Base-by-base conservation (phyloP, 768 basidiomycete genomes). In the Hygrophoropsis aurantiaca region DNA sequence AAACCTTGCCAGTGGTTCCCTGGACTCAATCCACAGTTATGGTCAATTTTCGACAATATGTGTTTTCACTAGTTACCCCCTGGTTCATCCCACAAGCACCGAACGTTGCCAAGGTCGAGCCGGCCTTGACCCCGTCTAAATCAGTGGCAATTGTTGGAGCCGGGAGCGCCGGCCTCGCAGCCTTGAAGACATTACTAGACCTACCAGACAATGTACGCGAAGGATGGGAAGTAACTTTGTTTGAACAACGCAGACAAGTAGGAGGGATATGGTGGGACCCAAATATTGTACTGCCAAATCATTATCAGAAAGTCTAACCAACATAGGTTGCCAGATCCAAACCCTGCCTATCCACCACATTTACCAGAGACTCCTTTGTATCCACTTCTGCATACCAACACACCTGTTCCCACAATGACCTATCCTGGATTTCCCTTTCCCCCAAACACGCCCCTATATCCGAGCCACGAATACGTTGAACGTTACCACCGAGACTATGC, bases 141-240 rank as follows among this genome's bases (percentile, higher is more conserved):
- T 73, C 73, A 4, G 75, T 84, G 42, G 81, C 74, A 6, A 73
- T 84, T 40, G 67, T 84, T 15, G 82, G 82, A 9, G 78, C 73
- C 5, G 81, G 80, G 1, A 81, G 75, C 53, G 79, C 74, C 4
- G 81, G 81, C 1, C 61, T 84, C 21, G 78, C 75, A 2, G 69
- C 72, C 59, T 59, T 84, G 21, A 79, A 78, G 57, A 74, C 73
- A 5, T 56, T 79, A 13, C 58, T 77, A 3, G 77, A 79, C 56
- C 54, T 83, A 5, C 75, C 77, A 10, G 60, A 64, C 16, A 65
- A 73, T 25, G 47, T 59, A 5, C 58, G 64, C 16, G 44, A 56
- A 18, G 58, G 57, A 9, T 79, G 78, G 72, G 70, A 78, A 19
- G 61, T 84, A 19, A 73, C 73, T 13, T 56, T 82, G 43, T 81